These are phyloP conservation scores for Macadamia integrifolia DNA, from an alignment of 164 flowering plant species.

Conservation along the genomic window DNA sequence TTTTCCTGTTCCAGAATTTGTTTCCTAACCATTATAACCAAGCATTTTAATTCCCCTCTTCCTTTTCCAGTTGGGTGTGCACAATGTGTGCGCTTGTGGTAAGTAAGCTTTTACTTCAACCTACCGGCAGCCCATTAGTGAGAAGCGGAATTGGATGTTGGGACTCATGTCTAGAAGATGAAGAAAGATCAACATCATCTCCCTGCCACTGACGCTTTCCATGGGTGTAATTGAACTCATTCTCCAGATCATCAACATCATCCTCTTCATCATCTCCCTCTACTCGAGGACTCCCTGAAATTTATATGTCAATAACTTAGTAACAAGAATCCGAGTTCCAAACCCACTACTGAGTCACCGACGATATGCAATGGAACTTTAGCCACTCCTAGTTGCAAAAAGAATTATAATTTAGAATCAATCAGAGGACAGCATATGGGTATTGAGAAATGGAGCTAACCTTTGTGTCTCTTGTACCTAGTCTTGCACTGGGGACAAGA, in stretches of 20 bases:
- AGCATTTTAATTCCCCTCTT: no score
- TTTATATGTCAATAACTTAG: conserved; percentile 8
- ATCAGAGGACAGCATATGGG: neutral
- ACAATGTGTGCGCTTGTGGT: neutral
- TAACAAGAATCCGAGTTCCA: neutral
- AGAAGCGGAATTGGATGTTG: conserved; percentile 86
- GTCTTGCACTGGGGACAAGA: conserved; percentile 98
- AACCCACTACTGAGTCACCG: neutral
- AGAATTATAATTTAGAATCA: neutral
- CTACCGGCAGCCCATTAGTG: conserved; percentile 75
- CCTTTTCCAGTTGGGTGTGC: no score
- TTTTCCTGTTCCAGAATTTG: no score
- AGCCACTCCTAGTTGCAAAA: neutral
- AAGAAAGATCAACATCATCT: conserved; percentile 70
- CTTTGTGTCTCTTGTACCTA: conserved; percentile 84
- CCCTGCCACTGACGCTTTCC: conserved; percentile 71
- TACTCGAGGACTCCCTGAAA: conserved; percentile 88
- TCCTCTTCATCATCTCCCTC: conserved; percentile 99
- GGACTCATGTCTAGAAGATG: conserved; percentile 78
- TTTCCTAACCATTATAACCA: no score
- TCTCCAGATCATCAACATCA: conserved; percentile 87
- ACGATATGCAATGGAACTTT: neutral
- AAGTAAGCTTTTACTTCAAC: conserved; percentile 10
- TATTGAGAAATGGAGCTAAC: conserved; percentile 31
- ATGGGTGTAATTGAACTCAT: conserved; percentile 68